Evolutionary conservation across 208 protist species (phyloP).

Genomic region (Trypanosoma conorhini): DNA sequence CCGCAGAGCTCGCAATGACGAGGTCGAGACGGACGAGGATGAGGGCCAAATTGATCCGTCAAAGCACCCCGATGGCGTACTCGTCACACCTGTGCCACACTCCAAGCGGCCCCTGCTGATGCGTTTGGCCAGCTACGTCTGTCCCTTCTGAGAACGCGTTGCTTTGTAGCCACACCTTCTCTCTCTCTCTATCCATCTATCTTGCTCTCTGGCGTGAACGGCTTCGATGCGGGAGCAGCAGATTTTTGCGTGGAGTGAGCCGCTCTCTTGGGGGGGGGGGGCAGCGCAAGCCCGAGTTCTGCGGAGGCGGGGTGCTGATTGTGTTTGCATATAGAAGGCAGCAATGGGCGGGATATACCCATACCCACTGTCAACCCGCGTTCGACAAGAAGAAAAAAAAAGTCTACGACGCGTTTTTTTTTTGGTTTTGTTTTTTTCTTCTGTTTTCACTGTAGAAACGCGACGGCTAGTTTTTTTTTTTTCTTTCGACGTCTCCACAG

Average conservation of each 20-base stretch:
- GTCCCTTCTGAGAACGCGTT: conserved; percentile 19
- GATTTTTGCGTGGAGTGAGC: not conserved
- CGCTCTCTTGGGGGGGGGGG: conserved; percentile 1
- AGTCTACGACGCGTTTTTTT: not conserved
- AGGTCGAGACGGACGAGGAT: conserved; percentile 14
- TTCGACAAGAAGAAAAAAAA: conserved; percentile 30
- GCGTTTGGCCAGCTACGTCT: conserved; percentile 10
- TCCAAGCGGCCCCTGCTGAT: conserved; percentile 32
- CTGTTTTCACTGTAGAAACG: not conserved
- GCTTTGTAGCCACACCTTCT: not conserved
- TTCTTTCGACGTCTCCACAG: not conserved
- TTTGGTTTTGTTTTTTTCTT: conserved; percentile 12
- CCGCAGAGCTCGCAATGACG: not conserved
- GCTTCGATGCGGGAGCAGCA: not conserved
- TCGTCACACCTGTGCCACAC: conserved; percentile 45
- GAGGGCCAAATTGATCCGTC: conserved; percentile 3
- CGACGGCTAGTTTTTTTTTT: conserved; percentile 4
- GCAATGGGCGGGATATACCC: not conserved
- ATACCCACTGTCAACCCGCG: too few relatives aligned
- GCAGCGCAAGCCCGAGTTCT: not conserved
- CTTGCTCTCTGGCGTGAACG: conserved; percentile 1
- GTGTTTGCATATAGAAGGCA: too few relatives aligned
- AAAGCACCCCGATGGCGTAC: conserved; percentile 41
- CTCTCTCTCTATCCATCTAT: conserved; percentile 15
- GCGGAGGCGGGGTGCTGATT: too few relatives aligned